These are phyloP conservation scores for Colletotrichum sp. DNA, from an alignment of 2,329 filamentous ascomycete genomes.

Conservation along the genomic window DNA sequence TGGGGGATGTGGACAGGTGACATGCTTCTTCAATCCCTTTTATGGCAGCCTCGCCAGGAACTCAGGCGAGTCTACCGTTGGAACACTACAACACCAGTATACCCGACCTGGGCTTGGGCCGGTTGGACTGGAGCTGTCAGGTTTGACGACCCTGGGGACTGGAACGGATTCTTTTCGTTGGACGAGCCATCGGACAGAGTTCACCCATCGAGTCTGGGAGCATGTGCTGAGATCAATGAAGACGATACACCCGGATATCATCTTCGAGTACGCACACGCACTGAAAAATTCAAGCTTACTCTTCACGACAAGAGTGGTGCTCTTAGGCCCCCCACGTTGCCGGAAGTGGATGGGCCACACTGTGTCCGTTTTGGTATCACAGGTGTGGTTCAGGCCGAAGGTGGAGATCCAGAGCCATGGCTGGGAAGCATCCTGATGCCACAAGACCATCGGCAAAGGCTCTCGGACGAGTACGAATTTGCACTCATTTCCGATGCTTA, in stretches of 20 bases:
- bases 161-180: not conserved
- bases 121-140: not conserved
- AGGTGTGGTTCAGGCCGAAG: not conserved
- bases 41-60: not conserved
- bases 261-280: not conserved
- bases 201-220: not conserved
- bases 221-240: not conserved
- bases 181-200: not conserved
- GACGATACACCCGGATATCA: not conserved
- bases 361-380: not conserved
- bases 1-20: not conserved
- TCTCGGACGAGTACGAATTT: not conserved
- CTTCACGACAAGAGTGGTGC: not conserved
- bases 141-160: not conserved
- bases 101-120: not conserved
- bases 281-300: not conserved
- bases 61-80: not conserved
- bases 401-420: not conserved
- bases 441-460: not conserved
- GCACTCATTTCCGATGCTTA: not conserved
- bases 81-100: not conserved
- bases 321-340: not conserved
- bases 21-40: not conserved
- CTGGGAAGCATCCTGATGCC: not conserved
- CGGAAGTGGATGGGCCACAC: not conserved